Evolutionary conservation across 208 protist genomes (phyloP).

Genomic region (Angomonas desouzai): DNA sequence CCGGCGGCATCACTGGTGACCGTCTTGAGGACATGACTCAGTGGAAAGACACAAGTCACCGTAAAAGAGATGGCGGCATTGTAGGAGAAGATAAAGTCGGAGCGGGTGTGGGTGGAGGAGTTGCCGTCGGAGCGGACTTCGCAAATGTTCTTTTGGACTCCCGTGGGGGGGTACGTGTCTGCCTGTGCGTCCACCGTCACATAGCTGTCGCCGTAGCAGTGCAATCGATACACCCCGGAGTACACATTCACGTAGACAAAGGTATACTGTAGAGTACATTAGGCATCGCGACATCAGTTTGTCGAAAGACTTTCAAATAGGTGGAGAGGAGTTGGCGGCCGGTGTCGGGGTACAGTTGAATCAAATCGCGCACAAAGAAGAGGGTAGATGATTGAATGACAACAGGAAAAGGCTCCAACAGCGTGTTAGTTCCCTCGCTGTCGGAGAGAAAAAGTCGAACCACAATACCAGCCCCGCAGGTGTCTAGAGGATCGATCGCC

Average conservation of each 20-base stretch:
- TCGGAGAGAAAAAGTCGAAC: slow-evolving; percentile 16
- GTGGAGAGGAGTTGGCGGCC: not conserved
- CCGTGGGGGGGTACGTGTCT: not conserved
- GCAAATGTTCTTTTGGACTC: not conserved
- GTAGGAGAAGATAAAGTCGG: slow-evolving; percentile 9
- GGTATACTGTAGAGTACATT: slow-evolving; percentile 7
- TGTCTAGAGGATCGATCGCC: slow-evolving; percentile 13
- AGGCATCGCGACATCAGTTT: not conserved
- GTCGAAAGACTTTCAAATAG: not conserved
- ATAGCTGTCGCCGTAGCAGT: slow-evolving; percentile 33
- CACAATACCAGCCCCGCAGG: slow-evolving; percentile 32
- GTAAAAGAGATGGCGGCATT: not conserved
- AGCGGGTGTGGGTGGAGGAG: not conserved
- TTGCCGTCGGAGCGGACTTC: not conserved
- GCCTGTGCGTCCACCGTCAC: slow-evolving; percentile 15
- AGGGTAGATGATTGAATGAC: not conserved
- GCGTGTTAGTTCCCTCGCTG: not conserved
- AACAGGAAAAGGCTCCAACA: not conserved
- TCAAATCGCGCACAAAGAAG: slow-evolving; percentile 3
- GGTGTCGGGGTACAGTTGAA: slow-evolving; percentile 6
- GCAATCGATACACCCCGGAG: slow-evolving; percentile 22
- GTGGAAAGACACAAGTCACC: slow-evolving; percentile 3
- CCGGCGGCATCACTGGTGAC: slow-evolving; percentile 9
- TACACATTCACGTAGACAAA: slow-evolving; percentile 21
- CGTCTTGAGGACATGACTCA: not conserved